phyloP scores from a whole-genome alignment of 2,329 filamentous ascomycete species.

The Xylaria sp. region DNA sequence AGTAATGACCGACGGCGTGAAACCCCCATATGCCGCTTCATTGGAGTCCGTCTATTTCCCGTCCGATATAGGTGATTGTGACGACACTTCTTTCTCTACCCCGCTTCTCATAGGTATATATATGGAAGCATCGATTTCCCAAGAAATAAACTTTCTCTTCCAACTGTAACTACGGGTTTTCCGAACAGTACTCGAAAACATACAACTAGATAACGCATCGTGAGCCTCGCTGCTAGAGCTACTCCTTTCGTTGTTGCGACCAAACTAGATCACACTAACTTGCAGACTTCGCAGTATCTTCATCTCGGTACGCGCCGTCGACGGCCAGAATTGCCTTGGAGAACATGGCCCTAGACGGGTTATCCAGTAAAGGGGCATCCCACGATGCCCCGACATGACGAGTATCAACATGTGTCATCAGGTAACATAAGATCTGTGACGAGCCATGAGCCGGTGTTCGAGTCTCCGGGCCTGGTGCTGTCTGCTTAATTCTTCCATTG shows the following conservation, averaged over 20 bases:
- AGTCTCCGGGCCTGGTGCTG: conserved; percentile 43
- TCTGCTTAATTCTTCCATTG: conserved; percentile 24
- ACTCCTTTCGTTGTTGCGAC: conserved; percentile 18
- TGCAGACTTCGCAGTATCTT: conserved; percentile 35
- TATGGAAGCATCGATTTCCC: conserved; percentile 9
- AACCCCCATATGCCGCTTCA: conserved; percentile 20
- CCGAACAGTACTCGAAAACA: conserved; percentile 3
- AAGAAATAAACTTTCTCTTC: neutral
- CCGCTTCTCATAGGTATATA: conserved; percentile 37
- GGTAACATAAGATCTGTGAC: conserved; percentile 49
- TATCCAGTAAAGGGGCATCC: conserved; percentile 45
- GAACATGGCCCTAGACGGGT: conserved; percentile 46
- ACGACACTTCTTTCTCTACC: conserved; percentile 41
- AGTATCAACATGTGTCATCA: conserved; percentile 48
- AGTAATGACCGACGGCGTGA: conserved; percentile 6
- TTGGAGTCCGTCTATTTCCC: conserved; percentile 16
- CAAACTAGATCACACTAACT: conserved; percentile 33
- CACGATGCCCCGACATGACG: conserved; percentile 43
- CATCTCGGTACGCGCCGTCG: conserved; percentile 46
- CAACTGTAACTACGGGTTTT: neutral
- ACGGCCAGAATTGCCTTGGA: conserved; percentile 39
- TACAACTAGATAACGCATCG: conserved; percentile 36
- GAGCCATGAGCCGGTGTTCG: conserved; percentile 53
- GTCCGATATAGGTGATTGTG: conserved; percentile 39
- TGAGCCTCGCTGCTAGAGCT: conserved; percentile 41